phyloP scores from a whole-genome alignment of 305 asterid genomes.

The Withania somnifera region DNA sequence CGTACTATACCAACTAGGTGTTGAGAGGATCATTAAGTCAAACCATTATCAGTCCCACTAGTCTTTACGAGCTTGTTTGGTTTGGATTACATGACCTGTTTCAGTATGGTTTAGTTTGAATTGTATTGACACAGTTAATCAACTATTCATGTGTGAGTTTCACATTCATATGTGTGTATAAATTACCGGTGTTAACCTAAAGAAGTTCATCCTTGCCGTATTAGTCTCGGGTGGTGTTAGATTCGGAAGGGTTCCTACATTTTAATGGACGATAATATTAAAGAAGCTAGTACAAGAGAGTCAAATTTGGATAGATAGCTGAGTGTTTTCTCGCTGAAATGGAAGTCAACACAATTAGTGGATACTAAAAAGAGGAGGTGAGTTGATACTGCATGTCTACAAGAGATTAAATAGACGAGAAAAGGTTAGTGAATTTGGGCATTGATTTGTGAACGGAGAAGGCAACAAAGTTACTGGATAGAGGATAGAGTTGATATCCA shows the following conservation, averaged over 20 bases:
- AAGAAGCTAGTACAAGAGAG: neutral
- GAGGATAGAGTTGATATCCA: too few relatives aligned
- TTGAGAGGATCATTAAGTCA: neutral
- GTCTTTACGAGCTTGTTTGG: neutral
- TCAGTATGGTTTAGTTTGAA: neutral
- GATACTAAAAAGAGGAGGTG: neutral
- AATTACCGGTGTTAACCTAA: neutral
- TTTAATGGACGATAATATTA: neutral
- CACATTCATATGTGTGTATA: neutral
- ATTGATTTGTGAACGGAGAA: neutral
- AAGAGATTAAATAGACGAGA: neutral
- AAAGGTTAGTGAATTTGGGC: neutral
- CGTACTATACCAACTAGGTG: neutral
- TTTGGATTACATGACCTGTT: neutral
- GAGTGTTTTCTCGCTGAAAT: neutral
- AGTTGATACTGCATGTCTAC: neutral
- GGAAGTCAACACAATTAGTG: neutral
- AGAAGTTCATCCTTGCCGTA: neutral
- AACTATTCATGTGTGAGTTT: neutral
- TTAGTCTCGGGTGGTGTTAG: neutral
- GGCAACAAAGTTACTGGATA: neutral
- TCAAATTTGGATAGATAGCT: neutral
- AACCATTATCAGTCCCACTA: neutral
- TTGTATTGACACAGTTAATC: neutral
- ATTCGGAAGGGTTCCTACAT: neutral